Base-by-base conservation (phyloP, 1,284 basidiomycete species). In the Apiotrichum sp. region DNA sequence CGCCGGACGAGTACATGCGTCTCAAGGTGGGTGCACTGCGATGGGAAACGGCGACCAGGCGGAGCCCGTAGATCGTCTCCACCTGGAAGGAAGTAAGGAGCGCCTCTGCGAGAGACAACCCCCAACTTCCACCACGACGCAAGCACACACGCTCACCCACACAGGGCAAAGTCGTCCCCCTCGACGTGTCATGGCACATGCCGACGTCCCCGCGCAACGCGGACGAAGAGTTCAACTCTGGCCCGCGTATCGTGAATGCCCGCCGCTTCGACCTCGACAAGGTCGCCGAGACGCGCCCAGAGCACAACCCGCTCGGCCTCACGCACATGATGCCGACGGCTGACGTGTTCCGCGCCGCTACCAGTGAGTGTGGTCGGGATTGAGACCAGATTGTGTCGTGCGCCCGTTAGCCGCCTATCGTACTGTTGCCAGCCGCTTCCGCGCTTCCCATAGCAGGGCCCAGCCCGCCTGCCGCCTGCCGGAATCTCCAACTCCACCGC, bases 271-370 rank as follows among this genome's bases (percentile, higher is more conserved):
- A 96, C 72, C 80, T 97, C 39, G 93, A 95, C 73, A 80, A 84
- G 49, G 70, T 80, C 13, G 78, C 80, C 29, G 69, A 72, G 46
- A 58, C 59, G 58, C 60, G 63, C 13, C 81, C 57, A 70, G 81
- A 9, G 81, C 86, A 68, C 79, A 84, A 67, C 62, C 72, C 71
- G 7, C 79, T 92, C 4, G 87, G 86, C 11, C 78, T 98, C 16
- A 88, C 87, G 66, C 93, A 98, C 77, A 98, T 98, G 93, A 86
- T 98, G 82, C 95, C 95, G 4, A 76, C 80, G 16, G 78, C 78
- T 34, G 79, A 82, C 42, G 76, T 78, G n/a, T 98, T 98, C 74
- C 85, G 86, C 14, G 77, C 82, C 55, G 86, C 89, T 8, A 91
- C 88, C 67, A 84, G 89, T 91, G 76, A 63, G 84, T 69, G 36